Base-by-base conservation (phyloP, 768 basidiomycete species). In the Dentipellis fragilis region DNA sequence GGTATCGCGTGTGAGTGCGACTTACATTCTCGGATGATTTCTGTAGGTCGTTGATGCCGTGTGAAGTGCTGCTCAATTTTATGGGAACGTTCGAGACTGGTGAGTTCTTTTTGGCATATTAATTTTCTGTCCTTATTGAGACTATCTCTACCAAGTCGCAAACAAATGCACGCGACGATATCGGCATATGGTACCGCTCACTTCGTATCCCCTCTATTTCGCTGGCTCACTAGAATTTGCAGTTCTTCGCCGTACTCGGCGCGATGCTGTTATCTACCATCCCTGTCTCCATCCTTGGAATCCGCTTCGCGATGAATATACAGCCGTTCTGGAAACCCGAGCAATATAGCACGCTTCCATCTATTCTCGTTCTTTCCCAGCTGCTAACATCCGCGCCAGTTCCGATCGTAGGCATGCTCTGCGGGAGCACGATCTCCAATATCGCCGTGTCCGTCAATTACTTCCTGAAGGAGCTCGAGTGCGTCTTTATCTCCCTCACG, bases 401-500 rank as follows among this genome's bases (percentile, higher is more conserved):
- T 52, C 89, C 87, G 5, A 80, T 91, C 52, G 76, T 90, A 8
- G 89, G 92, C 7, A 93, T 93, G 92, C 73, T 93, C 2, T 85
- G 89, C 40, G 90, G 90, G 1, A 81, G 79, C 54, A 83, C 88
- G 1, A 85, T 93, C 52, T 84, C 85, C 0, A 81, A 83, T 0
- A 79, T 93, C 7, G 83, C 89, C 2, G 80, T 93, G 0, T 76
- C 84, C 2, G 72, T 85, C 3, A 80, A 78, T 54, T 83, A 78
- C 54, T 77, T 91, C n/a, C 72, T 90, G 48, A 87, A 81, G 58
- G 89, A 93, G 62, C 69, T 94, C 19, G 74, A 80, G 88, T 89
- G 60, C 23, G 83, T 73, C 6, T 29, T 29, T 6, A 29, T 29
- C 1, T 29, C 42, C 19, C 19, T n/a, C 42, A 11, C 17, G 42